phyloP scores from a whole-genome alignment of 768 basidiomycete genomes.

The Mycena maculata region DNA sequence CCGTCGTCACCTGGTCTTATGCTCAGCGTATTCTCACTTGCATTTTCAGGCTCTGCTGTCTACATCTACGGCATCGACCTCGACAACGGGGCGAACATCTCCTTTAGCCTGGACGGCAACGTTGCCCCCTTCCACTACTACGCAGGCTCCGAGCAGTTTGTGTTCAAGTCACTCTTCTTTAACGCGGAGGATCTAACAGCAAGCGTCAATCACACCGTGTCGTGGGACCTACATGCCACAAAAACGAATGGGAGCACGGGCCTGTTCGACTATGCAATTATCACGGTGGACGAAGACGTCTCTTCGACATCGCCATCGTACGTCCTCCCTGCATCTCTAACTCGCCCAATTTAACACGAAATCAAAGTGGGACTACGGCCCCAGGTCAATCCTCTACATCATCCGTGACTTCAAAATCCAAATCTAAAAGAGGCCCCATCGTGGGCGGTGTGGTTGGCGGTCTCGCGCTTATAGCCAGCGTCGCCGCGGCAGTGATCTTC shows the following conservation, averaged over 20 bases:
- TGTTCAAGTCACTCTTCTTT: slow-evolving; percentile 30
- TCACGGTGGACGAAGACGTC: slow-evolving; percentile 19
- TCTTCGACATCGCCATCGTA: neutral
- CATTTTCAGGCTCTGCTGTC: slow-evolving; percentile 12
- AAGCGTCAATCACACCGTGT: slow-evolving; percentile 20
- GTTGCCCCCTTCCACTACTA: slow-evolving; percentile 16
- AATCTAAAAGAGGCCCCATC: slow-evolving; percentile 2
- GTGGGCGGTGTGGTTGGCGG: slow-evolving; percentile 12
- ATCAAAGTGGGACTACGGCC: neutral
- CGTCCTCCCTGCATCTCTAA: neutral
- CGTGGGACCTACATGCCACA: slow-evolving; percentile 23
- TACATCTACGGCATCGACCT: slow-evolving; percentile 32
- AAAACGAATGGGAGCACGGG: slow-evolving; percentile 17
- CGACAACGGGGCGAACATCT: slow-evolving; percentile 24
- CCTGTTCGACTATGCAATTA: slow-evolving; percentile 30
- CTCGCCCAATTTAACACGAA: neutral
- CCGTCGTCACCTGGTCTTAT: neutral
- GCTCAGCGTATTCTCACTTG: neutral
- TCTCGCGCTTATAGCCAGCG: neutral
- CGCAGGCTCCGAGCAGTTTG: slow-evolving; percentile 21
- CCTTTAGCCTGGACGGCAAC: slow-evolving; percentile 18
- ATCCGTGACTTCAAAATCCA: neutral
- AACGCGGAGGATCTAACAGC: neutral
- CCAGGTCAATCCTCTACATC: neutral
- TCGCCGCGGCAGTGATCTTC: neutral